Evolutionary conservation across 83 land plant genomes (phyloP).

Genomic region (Picea engelmannii): DNA sequence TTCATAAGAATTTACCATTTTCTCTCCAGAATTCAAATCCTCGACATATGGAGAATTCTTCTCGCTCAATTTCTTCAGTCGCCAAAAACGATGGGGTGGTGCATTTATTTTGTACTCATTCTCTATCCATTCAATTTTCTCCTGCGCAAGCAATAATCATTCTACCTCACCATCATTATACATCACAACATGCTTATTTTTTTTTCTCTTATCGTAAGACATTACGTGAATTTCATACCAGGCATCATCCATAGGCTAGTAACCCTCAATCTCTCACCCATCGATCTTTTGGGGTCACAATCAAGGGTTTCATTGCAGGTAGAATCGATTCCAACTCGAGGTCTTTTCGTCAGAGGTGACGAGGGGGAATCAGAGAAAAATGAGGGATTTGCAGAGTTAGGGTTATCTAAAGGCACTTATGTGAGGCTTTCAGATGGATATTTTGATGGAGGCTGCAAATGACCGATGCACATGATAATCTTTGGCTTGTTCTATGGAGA

Average conservation of each 20-base stretch:
- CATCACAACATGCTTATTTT: conserved; percentile 52
- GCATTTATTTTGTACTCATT: conserved; percentile 14
- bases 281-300: neutral
- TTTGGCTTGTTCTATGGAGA: neutral
- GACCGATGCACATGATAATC: neutral
- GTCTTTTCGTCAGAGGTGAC: neutral
- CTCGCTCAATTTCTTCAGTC: conserved; percentile 22
- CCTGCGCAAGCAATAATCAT: conserved; percentile 45
- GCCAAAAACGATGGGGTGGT: conserved; percentile 22
- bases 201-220: conserved; percentile 39
- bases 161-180: conserved; percentile 93
- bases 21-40: conserved; percentile 6
- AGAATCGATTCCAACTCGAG: neutral
- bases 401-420: neutral
- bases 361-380: neutral
- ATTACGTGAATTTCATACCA: conserved; percentile 80
- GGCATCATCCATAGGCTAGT: conserved; percentile 82
- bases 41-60: conserved; percentile 12
- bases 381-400: neutral
- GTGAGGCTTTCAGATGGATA: neutral
- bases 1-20: neutral
- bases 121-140: conserved; percentile 72
- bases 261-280: conserved; percentile 70
- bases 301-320: neutral
- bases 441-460: neutral